These are phyloP conservation scores for Termitomyces sp. DNA, from an alignment of 768 basidiomycete species.

Conservation along the genomic window DNA sequence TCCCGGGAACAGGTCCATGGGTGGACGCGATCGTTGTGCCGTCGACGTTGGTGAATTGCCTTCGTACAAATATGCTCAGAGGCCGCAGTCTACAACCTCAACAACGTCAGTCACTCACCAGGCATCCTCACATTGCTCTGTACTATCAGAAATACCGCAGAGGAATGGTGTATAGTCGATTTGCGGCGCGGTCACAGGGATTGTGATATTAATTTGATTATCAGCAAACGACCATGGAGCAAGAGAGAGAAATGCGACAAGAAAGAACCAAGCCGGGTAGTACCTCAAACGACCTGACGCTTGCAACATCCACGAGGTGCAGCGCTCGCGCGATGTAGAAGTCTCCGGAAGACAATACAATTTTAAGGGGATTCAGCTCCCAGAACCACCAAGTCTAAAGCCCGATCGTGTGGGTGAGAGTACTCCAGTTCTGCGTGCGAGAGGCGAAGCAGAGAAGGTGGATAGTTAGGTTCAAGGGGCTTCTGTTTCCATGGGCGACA, in stretches of 20 bases:
- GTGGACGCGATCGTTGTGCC: conserved; percentile 27
- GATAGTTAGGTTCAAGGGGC: conserved; percentile 4
- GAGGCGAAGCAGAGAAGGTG: conserved; percentile 1
- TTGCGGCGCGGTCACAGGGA: conserved; percentile 30
- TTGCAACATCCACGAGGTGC: conserved; percentile 6
- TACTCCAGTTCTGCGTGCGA: background rate
- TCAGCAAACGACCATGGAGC: conserved; percentile 6
- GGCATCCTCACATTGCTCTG: conserved; percentile 32
- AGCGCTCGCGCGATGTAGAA: background rate
- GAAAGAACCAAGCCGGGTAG: conserved; percentile 5
- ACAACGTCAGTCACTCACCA: conserved; percentile 28
- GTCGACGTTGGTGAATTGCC: conserved; percentile 14
- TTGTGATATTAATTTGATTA: conserved; percentile 26
- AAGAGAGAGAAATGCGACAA: conserved; percentile 6
- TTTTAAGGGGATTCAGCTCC: background rate
- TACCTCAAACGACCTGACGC: background rate
- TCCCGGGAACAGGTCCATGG: conserved; percentile 34
- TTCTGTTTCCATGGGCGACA: conserved; percentile 15
- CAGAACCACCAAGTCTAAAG: conserved; percentile 2
- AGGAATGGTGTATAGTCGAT: conserved; percentile 44
- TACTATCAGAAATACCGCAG: conserved; percentile 25
- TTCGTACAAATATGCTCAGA: conserved; percentile 3
- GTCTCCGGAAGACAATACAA: background rate
- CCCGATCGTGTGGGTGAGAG: background rate
- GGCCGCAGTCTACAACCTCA: background rate